These are phyloP conservation scores for Metschnikowia matae DNA, from an alignment of 805 yeast species.

Conservation along the genomic window DNA sequence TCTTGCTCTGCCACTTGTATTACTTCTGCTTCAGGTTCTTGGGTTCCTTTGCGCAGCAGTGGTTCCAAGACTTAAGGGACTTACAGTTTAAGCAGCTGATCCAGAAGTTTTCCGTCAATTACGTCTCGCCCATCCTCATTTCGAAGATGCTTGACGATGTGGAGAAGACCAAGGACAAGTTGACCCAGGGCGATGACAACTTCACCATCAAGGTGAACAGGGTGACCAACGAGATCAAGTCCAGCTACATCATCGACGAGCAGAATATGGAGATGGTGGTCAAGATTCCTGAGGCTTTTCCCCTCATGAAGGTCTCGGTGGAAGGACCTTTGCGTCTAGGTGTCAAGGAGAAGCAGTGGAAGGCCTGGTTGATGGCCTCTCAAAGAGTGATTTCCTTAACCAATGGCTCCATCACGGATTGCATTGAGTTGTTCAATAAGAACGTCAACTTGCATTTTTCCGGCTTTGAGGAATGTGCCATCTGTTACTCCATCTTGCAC, in stretches of 20 bases:
- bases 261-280: slow-evolving; percentile 79
- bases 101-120: slow-evolving; percentile 57
- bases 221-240: slow-evolving; percentile 62
- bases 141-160: slow-evolving; percentile 53
- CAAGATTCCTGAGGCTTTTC: slow-evolving; percentile 69
- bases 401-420: slow-evolving; percentile 66
- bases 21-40: slow-evolving; percentile 46
- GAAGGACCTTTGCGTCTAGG: slow-evolving; percentile 80
- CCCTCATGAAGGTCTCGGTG: slow-evolving; percentile 70
- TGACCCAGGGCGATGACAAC: slow-evolving; percentile 36
- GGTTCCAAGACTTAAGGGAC: slow-evolving; percentile 72
- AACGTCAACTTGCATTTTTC: slow-evolving; percentile 83
- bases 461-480: slow-evolving; percentile 95
- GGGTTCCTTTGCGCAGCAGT: slow-evolving; percentile 56
- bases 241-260: slow-evolving; percentile 77
- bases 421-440: slow-evolving; percentile 62
- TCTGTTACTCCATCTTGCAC: slow-evolving; percentile 89
- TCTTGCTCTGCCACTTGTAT: slow-evolving; percentile 47
- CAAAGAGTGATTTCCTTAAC: slow-evolving; percentile 75
- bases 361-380: slow-evolving; percentile 90
- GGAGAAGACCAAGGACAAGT: slow-evolving; percentile 34
- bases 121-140: slow-evolving; percentile 63
- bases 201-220: slow-evolving; percentile 60
- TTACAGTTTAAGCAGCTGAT: slow-evolving; percentile 56
- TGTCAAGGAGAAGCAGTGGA: slow-evolving; percentile 88